Evolutionary conservation across 352 stramenopile genomes (phyloP), one percentile per base, ranked within the genome.

Genomic region (Pythium monospermum): DNA sequence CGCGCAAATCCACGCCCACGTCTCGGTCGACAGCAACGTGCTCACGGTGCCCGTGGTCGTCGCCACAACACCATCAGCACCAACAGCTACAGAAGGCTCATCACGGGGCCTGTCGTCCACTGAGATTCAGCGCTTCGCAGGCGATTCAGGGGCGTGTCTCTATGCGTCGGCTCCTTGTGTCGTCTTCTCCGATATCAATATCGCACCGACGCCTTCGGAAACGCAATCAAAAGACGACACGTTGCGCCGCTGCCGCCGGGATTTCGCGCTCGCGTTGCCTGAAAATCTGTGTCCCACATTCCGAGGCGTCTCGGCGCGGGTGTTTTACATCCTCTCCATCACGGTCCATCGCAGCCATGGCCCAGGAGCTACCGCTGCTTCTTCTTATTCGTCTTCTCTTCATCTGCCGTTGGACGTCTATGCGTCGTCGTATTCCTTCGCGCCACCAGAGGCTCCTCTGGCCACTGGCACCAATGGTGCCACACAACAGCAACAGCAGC

Each of bases 1-100:
- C 23, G 73, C 66, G 10, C 73, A 87, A 60, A 64, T 85, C 31
- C 76, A 87, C 53, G 76, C 66, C 19, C 76, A 87, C 54, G 83
- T 97, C 36, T 90, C 72, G 18, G 90, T 94, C 23, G 90, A 94
- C 54, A 85, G 94, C 52, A 96, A 98, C 71, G 71, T 98, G 10
- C 64, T 98, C 30, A 97, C 92, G 2, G 69, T 98, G 6, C 89
- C 76, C 18, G 88, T 96, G 23, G 93, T 91, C 42, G 92, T 97
- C 44, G 81, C 78, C 16, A 73, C 87, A 41, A 95, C 85, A 3
- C 69, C 82, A 12, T 18, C 54, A 23, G 15, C 37, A 12, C 49
- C 37, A n/a, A 8, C 48, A 16, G 5, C 27, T 2, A 31, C 11
- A 11, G 36, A 55, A n/a, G n/a, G n/a, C 5, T 42, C 53, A 8